Conservation (phyloP, 257 asterid genomes). For the Nicotiana attenuata region DNA sequence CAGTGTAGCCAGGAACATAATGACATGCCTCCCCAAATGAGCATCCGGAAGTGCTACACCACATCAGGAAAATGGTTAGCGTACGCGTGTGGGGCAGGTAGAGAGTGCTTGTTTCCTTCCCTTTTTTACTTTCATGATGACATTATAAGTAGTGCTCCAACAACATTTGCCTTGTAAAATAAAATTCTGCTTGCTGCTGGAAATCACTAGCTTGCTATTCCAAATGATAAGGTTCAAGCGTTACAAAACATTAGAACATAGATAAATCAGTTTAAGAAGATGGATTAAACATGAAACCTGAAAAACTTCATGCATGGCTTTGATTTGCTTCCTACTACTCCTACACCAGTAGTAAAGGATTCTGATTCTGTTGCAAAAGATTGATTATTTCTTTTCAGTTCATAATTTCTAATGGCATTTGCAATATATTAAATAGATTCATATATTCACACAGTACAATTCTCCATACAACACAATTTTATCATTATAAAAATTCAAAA, state of each 20-base stretch:
- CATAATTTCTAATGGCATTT: no score
- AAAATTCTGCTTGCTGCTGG: neutral
- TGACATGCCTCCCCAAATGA: slow-evolving; percentile 76
- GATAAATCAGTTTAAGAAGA: neutral
- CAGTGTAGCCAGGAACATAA: slow-evolving; percentile 69
- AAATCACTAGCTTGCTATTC: neutral
- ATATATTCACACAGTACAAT: no score
- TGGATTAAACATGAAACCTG: slow-evolving; percentile 74
- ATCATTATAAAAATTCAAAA: neutral
- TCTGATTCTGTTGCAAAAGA: slow-evolving; percentile 86
- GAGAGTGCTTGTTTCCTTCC: neutral
- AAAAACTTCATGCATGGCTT: slow-evolving; percentile 99
- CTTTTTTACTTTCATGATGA: neutral
- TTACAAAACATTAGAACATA: neutral
- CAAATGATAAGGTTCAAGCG: neutral
- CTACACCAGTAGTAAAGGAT: slow-evolving; percentile 70
- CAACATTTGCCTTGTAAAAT: neutral
- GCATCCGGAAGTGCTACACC: slow-evolving; percentile 64
- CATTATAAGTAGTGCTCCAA: slow-evolving; percentile 9
- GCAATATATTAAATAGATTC: no score
- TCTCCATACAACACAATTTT: no score
- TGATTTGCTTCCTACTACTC: slow-evolving; percentile 98
- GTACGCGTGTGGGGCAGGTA: no score
- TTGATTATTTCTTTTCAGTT: slow-evolving; percentile 49
- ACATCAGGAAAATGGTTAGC: neutral